Conservation (phyloP, 305 asterid genomes). For the Rubia balearica region DNA sequence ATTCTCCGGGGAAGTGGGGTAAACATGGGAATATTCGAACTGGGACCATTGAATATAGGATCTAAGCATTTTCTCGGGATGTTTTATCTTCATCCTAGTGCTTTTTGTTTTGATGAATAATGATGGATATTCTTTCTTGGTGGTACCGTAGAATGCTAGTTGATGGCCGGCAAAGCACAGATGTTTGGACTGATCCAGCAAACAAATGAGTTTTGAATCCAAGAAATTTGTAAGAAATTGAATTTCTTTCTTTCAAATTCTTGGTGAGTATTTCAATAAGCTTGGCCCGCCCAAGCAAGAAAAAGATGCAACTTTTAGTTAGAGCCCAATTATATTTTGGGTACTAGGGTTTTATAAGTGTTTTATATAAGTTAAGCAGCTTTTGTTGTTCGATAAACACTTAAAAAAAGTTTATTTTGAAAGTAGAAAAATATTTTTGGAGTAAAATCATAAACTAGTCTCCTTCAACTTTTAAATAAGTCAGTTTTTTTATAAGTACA, state of each 20-base stretch:
- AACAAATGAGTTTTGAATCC: neutral
- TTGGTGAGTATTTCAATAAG: neutral
- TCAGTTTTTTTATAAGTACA: no score
- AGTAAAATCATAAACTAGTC: no score
- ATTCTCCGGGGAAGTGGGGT: neutral
- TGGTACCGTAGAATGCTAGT: constrained; percentile 7
- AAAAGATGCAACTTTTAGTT: neutral
- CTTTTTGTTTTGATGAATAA: neutral
- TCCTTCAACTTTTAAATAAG: no score
- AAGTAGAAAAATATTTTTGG: no score
- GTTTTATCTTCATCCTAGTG: neutral
- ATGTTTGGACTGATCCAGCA: constrained; percentile 1
- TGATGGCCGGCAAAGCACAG: constrained; percentile 7
- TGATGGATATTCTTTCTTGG: constrained; percentile 16
- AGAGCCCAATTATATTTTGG: no score
- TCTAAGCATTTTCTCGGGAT: constrained; percentile 1
- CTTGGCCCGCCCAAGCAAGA: neutral
- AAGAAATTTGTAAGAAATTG: neutral
- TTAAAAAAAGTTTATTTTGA: no score
- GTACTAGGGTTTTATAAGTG: no score
- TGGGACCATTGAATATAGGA: constrained; percentile 5
- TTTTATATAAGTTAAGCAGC: no score
- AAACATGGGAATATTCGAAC: neutral
- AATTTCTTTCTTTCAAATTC: neutral
- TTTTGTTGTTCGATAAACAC: no score